Evolutionary conservation across 306 rosid genomes (phyloP).

Genomic region (Ormosia emarginata): DNA sequence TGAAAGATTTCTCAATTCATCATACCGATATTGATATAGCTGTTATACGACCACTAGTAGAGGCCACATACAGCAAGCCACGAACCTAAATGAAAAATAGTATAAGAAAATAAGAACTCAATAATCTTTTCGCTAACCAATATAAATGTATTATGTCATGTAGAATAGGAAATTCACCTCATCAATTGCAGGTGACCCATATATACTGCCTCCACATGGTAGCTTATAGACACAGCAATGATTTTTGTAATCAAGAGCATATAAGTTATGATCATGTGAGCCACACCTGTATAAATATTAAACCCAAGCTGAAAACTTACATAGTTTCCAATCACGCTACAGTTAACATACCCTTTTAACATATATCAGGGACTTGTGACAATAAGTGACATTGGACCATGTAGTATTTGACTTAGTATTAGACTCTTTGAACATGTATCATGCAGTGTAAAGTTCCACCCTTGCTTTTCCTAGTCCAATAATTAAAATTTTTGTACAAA

Average conservation of each 20-base stretch:
- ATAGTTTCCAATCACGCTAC: neutral
- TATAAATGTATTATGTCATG: neutral
- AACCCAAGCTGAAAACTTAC: neutral
- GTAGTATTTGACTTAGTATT: neutral
- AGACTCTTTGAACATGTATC: neutral
- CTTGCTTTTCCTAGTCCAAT: neutral
- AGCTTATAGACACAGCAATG: slow-evolving; percentile 65
- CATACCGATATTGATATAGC: slow-evolving; percentile 59
- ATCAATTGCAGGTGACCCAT: slow-evolving; percentile 87
- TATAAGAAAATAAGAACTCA: neutral
- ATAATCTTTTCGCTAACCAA: slow-evolving; percentile 5
- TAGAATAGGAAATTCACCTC: slow-evolving; percentile 48
- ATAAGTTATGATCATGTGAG: slow-evolving; percentile 82
- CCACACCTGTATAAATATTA: slow-evolving; percentile 75
- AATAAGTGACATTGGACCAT: neutral
- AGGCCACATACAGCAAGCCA: slow-evolving; percentile 70
- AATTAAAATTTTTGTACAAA: neutral
- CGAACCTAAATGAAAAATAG: slow-evolving; percentile 47
- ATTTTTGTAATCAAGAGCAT: slow-evolving; percentile 82
- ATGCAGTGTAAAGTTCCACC: neutral
- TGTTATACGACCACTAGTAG: slow-evolving; percentile 75
- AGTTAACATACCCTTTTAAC: neutral
- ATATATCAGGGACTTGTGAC: neutral
- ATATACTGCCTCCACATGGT: slow-evolving; percentile 87
- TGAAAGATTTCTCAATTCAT: slow-evolving; percentile 11